These are phyloP conservation scores for Chaetomium sp. DNA, from an alignment of 2,329 filamentous ascomycete species.

Conservation along the genomic window DNA sequence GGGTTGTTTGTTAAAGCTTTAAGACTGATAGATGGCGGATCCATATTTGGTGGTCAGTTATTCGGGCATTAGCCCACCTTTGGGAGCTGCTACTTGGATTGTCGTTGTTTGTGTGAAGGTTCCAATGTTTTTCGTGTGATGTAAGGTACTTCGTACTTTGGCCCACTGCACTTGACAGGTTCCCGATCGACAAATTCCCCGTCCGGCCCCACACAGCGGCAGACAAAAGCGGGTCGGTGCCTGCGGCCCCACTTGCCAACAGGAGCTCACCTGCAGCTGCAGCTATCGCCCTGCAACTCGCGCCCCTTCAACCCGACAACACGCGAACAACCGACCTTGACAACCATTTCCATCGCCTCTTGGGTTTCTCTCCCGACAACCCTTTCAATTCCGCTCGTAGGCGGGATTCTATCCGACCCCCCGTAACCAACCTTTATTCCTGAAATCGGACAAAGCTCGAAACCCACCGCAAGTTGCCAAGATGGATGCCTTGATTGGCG, in stretches of 20 bases:
- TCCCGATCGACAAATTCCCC: not conserved
- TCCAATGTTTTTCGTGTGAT: not conserved
- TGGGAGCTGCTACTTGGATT: not conserved
- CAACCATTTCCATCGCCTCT: not conserved
- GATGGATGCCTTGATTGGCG: constrained; percentile 41
- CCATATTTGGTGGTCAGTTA: constrained; percentile 18
- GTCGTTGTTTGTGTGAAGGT: not conserved
- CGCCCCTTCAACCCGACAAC: constrained; percentile 1
- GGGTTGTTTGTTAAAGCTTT: constrained; percentile 29
- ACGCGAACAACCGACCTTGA: not conserved
- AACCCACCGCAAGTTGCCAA: not conserved
- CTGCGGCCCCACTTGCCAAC: not conserved
- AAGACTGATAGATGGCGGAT: constrained; percentile 27
- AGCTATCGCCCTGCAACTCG: not conserved
- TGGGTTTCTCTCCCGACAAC: not conserved
- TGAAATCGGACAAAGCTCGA: not conserved
- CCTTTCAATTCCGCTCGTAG: not conserved
- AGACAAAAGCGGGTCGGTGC: not conserved
- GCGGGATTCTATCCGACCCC: not conserved
- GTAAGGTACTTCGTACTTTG: no score
- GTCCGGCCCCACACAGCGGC: not conserved
- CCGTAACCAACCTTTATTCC: not conserved
- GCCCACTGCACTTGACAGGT: not conserved
- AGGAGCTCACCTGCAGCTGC: not conserved
- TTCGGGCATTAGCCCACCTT: not conserved